These are phyloP conservation scores for Tulasnella sp. DNA, from an alignment of 768 basidiomycete species.

Conservation along the genomic window DNA sequence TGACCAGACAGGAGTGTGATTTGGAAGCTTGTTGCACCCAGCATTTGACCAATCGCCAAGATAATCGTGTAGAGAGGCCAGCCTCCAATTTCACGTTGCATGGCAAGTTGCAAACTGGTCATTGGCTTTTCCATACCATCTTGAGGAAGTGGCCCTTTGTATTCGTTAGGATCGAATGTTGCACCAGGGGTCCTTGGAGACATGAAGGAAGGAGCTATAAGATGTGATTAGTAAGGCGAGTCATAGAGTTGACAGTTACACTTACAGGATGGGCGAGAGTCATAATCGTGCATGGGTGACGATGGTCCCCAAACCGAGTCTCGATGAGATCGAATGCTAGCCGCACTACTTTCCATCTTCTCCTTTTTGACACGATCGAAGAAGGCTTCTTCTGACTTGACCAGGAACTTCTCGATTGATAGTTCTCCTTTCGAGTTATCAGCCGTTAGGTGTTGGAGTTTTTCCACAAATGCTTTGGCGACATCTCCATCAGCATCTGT, in stretches of 20 bases:
- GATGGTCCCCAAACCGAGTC: slow-evolving; percentile 62
- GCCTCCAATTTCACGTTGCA: slow-evolving; percentile 64
- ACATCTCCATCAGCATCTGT: slow-evolving; percentile 91
- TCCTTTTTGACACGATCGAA: slow-evolving; percentile 83
- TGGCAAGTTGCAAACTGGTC: slow-evolving; percentile 70
- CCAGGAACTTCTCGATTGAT: slow-evolving; percentile 81
- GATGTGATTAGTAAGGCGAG: neutral
- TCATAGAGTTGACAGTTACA: slow-evolving; percentile 26
- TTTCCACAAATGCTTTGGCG: slow-evolving; percentile 76
- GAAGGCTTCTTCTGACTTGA: slow-evolving; percentile 87
- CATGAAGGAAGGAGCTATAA: slow-evolving; percentile 36
- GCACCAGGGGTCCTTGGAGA: slow-evolving; percentile 19
- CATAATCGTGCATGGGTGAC: slow-evolving; percentile 34
- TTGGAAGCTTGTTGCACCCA: slow-evolving; percentile 88
- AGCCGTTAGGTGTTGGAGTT: slow-evolving; percentile 58
- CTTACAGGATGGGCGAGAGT: slow-evolving; percentile 68
- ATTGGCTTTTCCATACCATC: slow-evolving; percentile 51
- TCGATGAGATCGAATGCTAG: slow-evolving; percentile 63
- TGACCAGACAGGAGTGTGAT: slow-evolving; percentile 83
- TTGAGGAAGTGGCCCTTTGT: slow-evolving; percentile 32
- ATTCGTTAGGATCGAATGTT: slow-evolving; percentile 34
- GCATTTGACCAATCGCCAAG: slow-evolving; percentile 79
- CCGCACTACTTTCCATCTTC: slow-evolving; percentile 61
- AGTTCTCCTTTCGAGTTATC: slow-evolving; percentile 85
- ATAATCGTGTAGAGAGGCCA: slow-evolving; percentile 91